Evolutionary conservation across 495 filamentous ascomycete species (phyloP).

Genomic region (Evansstolkia leycettana): DNA sequence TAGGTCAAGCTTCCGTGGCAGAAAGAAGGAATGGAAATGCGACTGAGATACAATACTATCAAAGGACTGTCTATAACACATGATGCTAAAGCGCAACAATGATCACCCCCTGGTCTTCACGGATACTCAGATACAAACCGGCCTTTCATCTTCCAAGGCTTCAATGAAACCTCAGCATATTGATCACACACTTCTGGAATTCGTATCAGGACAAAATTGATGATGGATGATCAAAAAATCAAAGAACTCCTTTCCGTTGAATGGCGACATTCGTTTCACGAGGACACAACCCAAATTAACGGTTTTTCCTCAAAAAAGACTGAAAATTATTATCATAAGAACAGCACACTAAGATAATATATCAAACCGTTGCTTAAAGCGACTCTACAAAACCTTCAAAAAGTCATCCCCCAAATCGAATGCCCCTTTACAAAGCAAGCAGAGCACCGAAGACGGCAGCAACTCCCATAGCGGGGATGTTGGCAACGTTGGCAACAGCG

Average conservation of each 20-base stretch:
- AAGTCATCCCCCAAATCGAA: slow-evolving; percentile 22
- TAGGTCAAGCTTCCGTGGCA: too few species aligned
- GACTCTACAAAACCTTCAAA: slow-evolving; percentile 21
- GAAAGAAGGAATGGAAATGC: too few species aligned
- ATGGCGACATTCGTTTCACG: slow-evolving; percentile 9
- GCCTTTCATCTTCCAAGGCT: too few species aligned
- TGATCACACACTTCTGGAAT: too few species aligned
- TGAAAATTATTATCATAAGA: slow-evolving; percentile 39
- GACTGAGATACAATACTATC: too few species aligned
- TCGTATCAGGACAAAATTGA: not conserved
- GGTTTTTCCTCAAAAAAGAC: slow-evolving; percentile 29
- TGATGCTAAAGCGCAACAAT: too few species aligned
- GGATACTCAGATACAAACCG: too few species aligned
- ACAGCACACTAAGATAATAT: slow-evolving; percentile 24
- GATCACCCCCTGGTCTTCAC: too few species aligned
- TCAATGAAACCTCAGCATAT: too few species aligned
- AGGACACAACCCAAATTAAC: slow-evolving; percentile 18
- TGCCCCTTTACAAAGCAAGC: slow-evolving; percentile 30
- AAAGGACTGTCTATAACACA: too few species aligned
- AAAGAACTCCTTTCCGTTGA: slow-evolving; percentile 15
- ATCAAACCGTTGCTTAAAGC: slow-evolving; percentile 25
- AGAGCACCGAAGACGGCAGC: slow-evolving; percentile 32
- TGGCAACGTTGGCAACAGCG: slow-evolving; percentile 26
- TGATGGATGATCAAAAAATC: slow-evolving; percentile 3
- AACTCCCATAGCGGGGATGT: slow-evolving; percentile 29